phyloP scores from a whole-genome alignment of 2,329 filamentous ascomycete genomes.

The Ceratocystis ficicola region DNA sequence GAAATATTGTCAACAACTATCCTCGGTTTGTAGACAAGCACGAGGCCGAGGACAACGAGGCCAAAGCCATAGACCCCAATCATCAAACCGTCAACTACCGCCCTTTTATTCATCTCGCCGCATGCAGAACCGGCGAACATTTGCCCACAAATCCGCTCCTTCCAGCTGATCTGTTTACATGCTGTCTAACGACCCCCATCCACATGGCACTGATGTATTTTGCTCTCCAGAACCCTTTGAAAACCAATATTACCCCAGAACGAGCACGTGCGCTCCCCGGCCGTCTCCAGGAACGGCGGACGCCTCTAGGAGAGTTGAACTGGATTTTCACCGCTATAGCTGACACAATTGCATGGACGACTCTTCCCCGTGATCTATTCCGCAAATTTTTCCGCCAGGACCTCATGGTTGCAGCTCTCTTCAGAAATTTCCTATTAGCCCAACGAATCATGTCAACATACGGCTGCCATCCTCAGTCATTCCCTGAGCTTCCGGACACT shows the following conservation, averaged over 20 bases:
- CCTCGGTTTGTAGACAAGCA: conserved; percentile 91
- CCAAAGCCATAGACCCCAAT: conserved; percentile 62
- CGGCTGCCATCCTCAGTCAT: conserved; percentile 87
- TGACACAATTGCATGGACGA: conserved; percentile 97
- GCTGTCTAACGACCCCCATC: conserved; percentile 90
- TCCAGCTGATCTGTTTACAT: conserved; percentile 90
- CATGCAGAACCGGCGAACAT: conserved; percentile 81
- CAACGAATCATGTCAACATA: conserved; percentile 95
- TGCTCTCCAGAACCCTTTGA: conserved; percentile 75
- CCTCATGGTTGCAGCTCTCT: conserved; percentile 95
- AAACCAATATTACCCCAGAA: conserved; percentile 58
- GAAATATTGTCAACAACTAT: conserved; percentile 91
- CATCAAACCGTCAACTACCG: conserved; percentile 64
- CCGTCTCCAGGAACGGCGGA: conserved; percentile 80
- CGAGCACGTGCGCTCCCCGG: conserved; percentile 83
- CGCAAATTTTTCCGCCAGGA: conserved; percentile 96
- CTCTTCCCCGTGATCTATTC: conserved; percentile 76
- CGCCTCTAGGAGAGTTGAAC: conserved; percentile 88
- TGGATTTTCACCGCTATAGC: conserved; percentile 99
- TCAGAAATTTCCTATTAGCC: conserved; percentile 87
- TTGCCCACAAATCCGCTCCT: conserved; percentile 88
- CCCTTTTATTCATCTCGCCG: conserved; percentile 77
- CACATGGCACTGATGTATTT: conserved; percentile 97
- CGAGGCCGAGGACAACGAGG: conserved; percentile 73
- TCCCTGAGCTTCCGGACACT: conserved; percentile 82